These are phyloP conservation scores for Alopecurus myosuroides DNA, from an alignment of 176 grass and related monocot genomes.

Conservation along the genomic window DNA sequence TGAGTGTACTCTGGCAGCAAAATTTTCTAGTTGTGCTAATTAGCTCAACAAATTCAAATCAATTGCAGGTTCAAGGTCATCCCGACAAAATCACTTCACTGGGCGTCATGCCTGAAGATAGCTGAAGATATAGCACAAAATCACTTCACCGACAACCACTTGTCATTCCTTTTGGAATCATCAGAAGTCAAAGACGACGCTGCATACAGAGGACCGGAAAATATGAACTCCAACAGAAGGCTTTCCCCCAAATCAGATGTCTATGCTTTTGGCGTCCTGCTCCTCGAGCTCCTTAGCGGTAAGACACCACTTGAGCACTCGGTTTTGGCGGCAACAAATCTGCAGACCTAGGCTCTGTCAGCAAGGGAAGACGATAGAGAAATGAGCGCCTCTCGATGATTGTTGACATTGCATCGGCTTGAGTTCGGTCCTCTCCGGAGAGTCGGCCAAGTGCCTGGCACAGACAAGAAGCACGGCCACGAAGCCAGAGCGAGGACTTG, in stretches of 20 bases:
- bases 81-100: too few relatives aligned
- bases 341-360: slow-evolving; percentile 52
- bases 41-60: too few relatives aligned
- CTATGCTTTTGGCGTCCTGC: slow-evolving; percentile 73
- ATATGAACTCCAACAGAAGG: slow-evolving; percentile 56
- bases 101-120: too few relatives aligned
- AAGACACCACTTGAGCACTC: slow-evolving; percentile 65
- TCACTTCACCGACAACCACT: too few relatives aligned
- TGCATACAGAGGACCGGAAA: slow-evolving; percentile 71
- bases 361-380: slow-evolving; percentile 55
- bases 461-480: too few relatives aligned
- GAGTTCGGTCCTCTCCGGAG: slow-evolving; percentile 56
- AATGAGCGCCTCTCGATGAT: slow-evolving; percentile 70
- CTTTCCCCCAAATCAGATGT: slow-evolving; percentile 78
- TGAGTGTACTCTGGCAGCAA: too few relatives aligned
- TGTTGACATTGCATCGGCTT: slow-evolving; percentile 62
- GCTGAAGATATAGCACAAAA: too few relatives aligned
- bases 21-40: too few relatives aligned
- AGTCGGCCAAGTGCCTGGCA: slow-evolving; percentile 66
- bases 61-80: too few relatives aligned
- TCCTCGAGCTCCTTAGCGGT: slow-evolving; percentile 75
- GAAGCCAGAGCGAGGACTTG: too few relatives aligned
- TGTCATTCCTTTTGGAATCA: too few relatives aligned
- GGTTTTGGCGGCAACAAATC: slow-evolving; percentile 45
- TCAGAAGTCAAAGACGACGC: slow-evolving; percentile 45